These are phyloP conservation scores for Saccharomycopsis phalli DNA, from an alignment of 1,139 yeast species.

Conservation along the genomic window DNA sequence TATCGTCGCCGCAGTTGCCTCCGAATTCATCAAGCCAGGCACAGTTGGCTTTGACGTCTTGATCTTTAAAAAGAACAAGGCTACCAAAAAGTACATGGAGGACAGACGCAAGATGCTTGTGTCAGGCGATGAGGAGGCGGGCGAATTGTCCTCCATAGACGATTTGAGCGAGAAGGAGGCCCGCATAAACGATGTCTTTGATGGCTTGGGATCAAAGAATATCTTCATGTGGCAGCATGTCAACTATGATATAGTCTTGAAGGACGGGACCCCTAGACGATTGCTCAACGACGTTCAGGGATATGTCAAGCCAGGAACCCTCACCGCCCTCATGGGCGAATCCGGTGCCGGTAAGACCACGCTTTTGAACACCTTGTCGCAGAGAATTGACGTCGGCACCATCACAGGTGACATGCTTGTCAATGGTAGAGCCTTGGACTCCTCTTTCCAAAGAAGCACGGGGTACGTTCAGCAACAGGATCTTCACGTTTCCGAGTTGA, in stretches of 20 bases:
- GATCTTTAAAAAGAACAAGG: constrained; percentile 28
- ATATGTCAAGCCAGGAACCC: constrained; percentile 47
- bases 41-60: constrained; percentile 36
- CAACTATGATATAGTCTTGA: constrained; percentile 31
- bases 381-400: constrained; percentile 42
- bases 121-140: constrained; percentile 6
- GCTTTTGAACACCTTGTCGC: constrained; percentile 48
- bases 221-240: constrained; percentile 37
- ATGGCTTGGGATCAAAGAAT: constrained; percentile 24
- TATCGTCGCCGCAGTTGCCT: constrained; percentile 29
- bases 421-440: constrained; percentile 37
- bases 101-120: constrained; percentile 9
- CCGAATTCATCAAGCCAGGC: constrained; percentile 33
- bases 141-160: not conserved
- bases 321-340: constrained; percentile 61
- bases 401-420: constrained; percentile 49
- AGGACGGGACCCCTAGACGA: constrained; percentile 28
- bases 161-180: constrained; percentile 11
- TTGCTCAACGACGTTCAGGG: constrained; percentile 47
- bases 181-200: constrained; percentile 21
- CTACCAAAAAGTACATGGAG: constrained; percentile 22
- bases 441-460: constrained; percentile 41
- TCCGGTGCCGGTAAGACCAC: constrained; percentile 72
- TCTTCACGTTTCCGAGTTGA: constrained; percentile 39
- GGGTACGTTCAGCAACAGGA: constrained; percentile 55